Evolutionary conservation across 1,284 basidiomycete genomes (phyloP), one percentile per base, ranked within the genome.

Genomic region (Sporisorium graminicola): DNA sequence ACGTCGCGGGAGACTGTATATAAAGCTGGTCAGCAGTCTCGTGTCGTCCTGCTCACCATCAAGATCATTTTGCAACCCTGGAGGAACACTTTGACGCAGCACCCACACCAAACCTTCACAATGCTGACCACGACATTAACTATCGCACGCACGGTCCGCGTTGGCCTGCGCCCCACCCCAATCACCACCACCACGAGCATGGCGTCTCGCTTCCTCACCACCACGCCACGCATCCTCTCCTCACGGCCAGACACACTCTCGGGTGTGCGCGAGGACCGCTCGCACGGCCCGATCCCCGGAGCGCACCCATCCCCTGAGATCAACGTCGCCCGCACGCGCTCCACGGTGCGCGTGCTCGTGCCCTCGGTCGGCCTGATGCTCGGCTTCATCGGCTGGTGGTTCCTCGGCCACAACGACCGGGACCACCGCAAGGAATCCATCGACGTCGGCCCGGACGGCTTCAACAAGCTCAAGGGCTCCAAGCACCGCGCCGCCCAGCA

Each of bases 341-440:
- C 75, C 3, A 77, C 75, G 22, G 7, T 74, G 20, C 66, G 75
- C 49, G 75, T 77, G 10, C 71, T 77, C 31, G 71, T 74, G 0
- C 75, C 75, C 29, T 67, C 63, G 2, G 71, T 77, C 2, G 65
- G 61, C 1, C 26, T 77, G 55, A 74, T 77, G 67, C 35, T 65
- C 20, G 70, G 40, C 0, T 74, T 74, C 60, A 77, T 77, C 52
- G 67, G 67, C 18, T 77, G 75, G 75, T 77, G 75, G 75, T 77
- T 77, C 71, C n/a, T 77, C 50, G 71, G 66, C 47, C 70, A 77
- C 61, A 31, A 49, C n/a, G 50, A 71, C 46, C 71, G 75, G 0
- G 71, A 64, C 22, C 60, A 67, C 37, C 43, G 75, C 20, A 77
- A 77, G 20, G 26, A 44, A 3, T 56, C 35, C 14, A 68, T 77